These are phyloP conservation scores for Paraconiothyrium brasiliense DNA, from an alignment of 2,329 filamentous ascomycete genomes.

Conservation along the genomic window DNA sequence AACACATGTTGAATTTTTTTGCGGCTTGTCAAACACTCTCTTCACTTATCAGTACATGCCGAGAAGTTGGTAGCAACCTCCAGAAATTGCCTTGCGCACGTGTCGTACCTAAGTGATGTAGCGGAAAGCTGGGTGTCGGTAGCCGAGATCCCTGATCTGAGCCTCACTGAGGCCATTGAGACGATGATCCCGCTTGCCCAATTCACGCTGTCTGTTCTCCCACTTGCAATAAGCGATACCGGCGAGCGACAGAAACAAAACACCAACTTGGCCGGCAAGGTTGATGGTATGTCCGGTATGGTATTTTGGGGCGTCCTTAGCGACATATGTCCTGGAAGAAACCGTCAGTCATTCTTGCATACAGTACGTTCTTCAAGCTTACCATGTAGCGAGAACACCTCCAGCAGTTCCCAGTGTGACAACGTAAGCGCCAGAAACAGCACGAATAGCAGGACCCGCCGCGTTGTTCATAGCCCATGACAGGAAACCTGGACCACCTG, in stretches of 20 bases:
- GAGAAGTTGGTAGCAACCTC: not conserved
- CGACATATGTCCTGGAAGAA: constrained; percentile 62
- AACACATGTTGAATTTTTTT: constrained; percentile 12
- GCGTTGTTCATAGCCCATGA: constrained; percentile 69
- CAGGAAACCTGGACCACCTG: constrained; percentile 66
- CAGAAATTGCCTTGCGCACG: not conserved
- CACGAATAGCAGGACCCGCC: constrained; percentile 64
- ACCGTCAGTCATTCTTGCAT: constrained; percentile 62
- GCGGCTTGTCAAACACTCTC: not conserved
- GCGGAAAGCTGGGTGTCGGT: constrained; percentile 64
- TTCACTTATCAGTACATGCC: no score
- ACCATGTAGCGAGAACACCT: constrained; percentile 65
- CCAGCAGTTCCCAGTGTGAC: constrained; percentile 73
- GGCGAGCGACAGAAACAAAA: constrained; percentile 56
- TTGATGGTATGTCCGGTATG: constrained; percentile 76
- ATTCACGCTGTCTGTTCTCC: constrained; percentile 60
- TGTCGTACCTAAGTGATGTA: constrained; percentile 58
- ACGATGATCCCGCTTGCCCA: constrained; percentile 23
- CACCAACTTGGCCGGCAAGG: constrained; percentile 59
- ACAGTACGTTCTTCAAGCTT: constrained; percentile 65
- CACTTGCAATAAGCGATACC: constrained; percentile 64
- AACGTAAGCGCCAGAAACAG: constrained; percentile 65
- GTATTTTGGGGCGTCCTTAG: constrained; percentile 70
- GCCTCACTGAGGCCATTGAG: constrained; percentile 60
- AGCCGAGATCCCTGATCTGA: constrained; percentile 60